Percentiles rank a stretch among this genome's conserved stretches.
These are phyloP conservation scores for Scutellaria minor DNA, from an alignment of 257 asterid genomes.

Conservation along the genomic window DNA sequence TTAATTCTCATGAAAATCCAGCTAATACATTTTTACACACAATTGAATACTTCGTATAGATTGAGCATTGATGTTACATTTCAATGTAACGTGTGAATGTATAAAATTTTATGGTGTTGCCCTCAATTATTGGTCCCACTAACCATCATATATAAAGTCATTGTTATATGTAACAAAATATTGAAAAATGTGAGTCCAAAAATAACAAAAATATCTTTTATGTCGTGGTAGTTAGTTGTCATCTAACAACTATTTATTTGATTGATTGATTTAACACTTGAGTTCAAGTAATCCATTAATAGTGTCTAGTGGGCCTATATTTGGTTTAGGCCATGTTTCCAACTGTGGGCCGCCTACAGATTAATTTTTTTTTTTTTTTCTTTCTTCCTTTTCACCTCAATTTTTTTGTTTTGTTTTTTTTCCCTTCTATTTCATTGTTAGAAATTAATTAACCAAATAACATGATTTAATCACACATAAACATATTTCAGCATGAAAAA, in stretches of 20 bases:
- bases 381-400: not conserved
- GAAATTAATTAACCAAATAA: no score
- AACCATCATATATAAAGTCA: slow-evolving; percentile 21
- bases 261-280: slow-evolving; percentile 27
- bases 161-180: not conserved
- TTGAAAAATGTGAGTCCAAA: slow-evolving; percentile 6
- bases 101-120: not conserved
- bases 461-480: no score
- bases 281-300: slow-evolving; percentile 4
- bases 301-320: slow-evolving; percentile 45
- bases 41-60: no score
- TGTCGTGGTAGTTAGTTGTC: slow-evolving; percentile 41
- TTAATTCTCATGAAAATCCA: no score
- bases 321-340: slow-evolving; percentile 31
- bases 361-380: not conserved
- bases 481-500: no score
- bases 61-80: no score
- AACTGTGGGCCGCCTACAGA: slow-evolving; percentile 50
- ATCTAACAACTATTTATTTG: not conserved
- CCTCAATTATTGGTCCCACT: slow-evolving; percentile 38
- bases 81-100: no score
- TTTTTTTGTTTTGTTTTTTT: no score
- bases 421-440: no score
- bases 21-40: no score
- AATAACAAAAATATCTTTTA: slow-evolving; percentile 15